Evolutionary conservation across 768 basidiomycete species (phyloP), one percentile per base, ranked within the genome.

Genomic region (Amanita jacksonii): DNA sequence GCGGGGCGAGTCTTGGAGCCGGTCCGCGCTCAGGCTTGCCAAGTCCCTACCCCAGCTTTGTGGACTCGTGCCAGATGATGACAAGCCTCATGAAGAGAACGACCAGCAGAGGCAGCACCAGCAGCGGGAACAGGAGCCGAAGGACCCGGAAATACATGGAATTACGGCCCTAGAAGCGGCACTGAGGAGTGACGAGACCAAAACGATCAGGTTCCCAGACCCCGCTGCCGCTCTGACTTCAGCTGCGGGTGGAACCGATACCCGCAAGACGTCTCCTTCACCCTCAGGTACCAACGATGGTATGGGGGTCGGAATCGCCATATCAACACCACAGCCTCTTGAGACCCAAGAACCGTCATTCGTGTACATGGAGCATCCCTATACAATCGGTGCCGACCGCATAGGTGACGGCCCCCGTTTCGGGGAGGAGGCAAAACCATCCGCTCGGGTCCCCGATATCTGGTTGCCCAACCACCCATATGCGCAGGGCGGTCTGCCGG

Each of bases 401-500:
- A 52, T 51, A 38, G 62, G 63, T 37, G 45, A 19, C 18, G 4
- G 0, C 16, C 8, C 19, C 5, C n/a, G n/a, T n/a, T n/a, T n/a
- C n/a, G n/a, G n/a, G 19, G 27, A 20, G n/a, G 15, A 22, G 15
- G 16, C n/a, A 9, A 28, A 3, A n/a, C 8, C 42, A 20, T n/a
- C 13, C 8, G 6, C 13, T 8, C 16, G 58, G 40, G 63, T 55
- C 16, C 62, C 34, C 50, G 51, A 22, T 63, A 65, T 10, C 51
- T 57, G n/a, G 54, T 66, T 46, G 55, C 63, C 61, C 9, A 55
- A 62, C 15, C 74, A 76, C 53, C 74, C 74, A 8, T 76, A 76
- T 51, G 74, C 73, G 10, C 66, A 67, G 43, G 66, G 62, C 10
- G 69, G 68, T 1, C 36, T 65, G 49, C 64, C 54, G 48, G 8